phyloP scores from a whole-genome alignment of 768 basidiomycete genomes.

The Leccinum incarnatum region DNA sequence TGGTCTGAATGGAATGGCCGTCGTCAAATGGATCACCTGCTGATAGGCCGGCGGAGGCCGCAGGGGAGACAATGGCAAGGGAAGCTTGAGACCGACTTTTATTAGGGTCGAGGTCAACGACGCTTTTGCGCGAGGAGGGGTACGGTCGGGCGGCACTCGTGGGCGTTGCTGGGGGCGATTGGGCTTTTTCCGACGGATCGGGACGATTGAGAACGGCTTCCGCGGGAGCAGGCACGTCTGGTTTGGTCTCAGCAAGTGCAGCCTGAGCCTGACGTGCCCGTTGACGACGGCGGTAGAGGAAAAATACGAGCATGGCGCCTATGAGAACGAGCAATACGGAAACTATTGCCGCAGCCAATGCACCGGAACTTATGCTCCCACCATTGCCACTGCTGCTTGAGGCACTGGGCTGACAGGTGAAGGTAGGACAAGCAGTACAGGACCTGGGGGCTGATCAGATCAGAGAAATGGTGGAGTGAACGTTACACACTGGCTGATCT shows the following conservation, averaged over 20 bases:
- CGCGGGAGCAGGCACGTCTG: conserved; percentile 70
- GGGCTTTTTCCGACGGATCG: conserved; percentile 72
- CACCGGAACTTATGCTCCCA: conserved; percentile 59
- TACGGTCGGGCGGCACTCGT: conserved; percentile 48
- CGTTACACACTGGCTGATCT: conserved; percentile 53
- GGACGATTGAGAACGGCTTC: conserved; percentile 77
- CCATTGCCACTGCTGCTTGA: conserved; percentile 27
- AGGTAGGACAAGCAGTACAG: conserved; percentile 53
- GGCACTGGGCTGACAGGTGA: conserved; percentile 46
- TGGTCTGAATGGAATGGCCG: conserved; percentile 74
- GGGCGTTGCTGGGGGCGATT: conserved; percentile 8
- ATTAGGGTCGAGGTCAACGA: conserved; percentile 58
- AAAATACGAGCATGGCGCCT: conserved; percentile 47
- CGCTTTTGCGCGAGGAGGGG: conserved; percentile 41
- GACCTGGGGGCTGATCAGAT: conserved; percentile 39
- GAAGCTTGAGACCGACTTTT: conserved; percentile 34
- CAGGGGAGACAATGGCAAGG: conserved; percentile 10
- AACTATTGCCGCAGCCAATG: conserved; percentile 71
- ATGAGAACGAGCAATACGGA: conserved; percentile 60
- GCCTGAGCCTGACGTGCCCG: conserved; percentile 39
- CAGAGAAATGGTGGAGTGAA: background rate
- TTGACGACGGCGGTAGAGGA: conserved; percentile 63
- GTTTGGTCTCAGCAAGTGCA: conserved; percentile 39
- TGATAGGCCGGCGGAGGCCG: conserved; percentile 21
- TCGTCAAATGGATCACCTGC: conserved; percentile 74